These are phyloP conservation scores for Malassezia restricta DNA, from an alignment of 1,284 basidiomycete genomes.

Conservation along the genomic window DNA sequence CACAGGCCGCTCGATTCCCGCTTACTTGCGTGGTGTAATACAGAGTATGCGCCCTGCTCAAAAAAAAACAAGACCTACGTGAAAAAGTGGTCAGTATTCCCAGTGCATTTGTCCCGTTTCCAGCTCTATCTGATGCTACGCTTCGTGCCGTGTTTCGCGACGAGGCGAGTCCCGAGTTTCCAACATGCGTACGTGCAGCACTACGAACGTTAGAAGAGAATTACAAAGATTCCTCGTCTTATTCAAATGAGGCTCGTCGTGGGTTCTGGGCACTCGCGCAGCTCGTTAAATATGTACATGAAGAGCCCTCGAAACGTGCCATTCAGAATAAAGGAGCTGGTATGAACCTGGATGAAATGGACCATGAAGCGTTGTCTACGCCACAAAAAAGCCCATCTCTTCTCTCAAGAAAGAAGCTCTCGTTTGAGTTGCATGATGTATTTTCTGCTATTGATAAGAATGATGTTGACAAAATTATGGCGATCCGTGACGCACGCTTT, in stretches of 20 bases:
- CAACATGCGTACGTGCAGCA: neutral
- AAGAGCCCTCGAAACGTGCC: neutral
- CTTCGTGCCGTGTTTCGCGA: neutral
- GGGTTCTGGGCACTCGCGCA: conserved; percentile 13
- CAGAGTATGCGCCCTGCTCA: neutral
- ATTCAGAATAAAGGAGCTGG: neutral
- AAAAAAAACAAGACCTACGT: neutral
- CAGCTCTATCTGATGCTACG: no score
- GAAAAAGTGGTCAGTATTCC: no score
- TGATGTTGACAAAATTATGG: conserved; percentile 35
- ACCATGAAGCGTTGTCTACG: no score
- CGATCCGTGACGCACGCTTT: conserved; percentile 36
- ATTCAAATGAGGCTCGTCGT: conserved; percentile 7
- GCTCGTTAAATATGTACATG: conserved; percentile 12
- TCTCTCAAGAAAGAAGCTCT: neutral
- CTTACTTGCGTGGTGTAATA: neutral
- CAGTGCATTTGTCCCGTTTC: no score
- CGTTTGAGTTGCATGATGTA: conserved; percentile 36
- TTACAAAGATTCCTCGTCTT: neutral
- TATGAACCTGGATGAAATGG: no score
- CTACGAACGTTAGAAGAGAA: neutral
- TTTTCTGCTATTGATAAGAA: conserved; percentile 40
- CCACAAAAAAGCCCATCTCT: no score
- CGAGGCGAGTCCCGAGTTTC: neutral
- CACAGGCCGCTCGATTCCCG: neutral